Percentiles rank a stretch among this genome's conserved stretches.
These are phyloP conservation scores for Nematodospora valgi DNA, from an alignment of 805 yeast genomes.

Conservation along the genomic window DNA sequence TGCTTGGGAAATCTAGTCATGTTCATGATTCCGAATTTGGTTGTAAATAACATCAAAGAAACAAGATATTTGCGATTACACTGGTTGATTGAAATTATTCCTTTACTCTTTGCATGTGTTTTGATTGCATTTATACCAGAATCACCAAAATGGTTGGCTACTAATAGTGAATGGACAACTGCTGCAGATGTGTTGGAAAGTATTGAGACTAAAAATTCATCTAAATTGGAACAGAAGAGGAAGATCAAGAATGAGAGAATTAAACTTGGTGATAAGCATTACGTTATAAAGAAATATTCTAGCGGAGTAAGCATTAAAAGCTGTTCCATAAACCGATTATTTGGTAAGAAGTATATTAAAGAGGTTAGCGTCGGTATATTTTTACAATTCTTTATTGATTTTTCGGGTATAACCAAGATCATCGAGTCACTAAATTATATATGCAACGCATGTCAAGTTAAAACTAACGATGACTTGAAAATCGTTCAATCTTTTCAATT, in stretches of 20 bases:
- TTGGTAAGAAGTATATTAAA: conserved; percentile 27
- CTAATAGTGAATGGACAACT: conserved; percentile 30
- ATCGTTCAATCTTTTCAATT: conserved; percentile 19
- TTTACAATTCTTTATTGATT: conserved; percentile 41
- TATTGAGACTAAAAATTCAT: conserved; percentile 6
- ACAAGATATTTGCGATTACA: conserved; percentile 1
- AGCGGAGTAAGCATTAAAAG: conserved; percentile 15
- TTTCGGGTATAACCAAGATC: conserved; percentile 42
- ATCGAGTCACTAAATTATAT: conserved; percentile 44
- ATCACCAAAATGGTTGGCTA: conserved; percentile 28
- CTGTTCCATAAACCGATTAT: conserved; percentile 28
- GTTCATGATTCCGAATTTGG: conserved; percentile 3
- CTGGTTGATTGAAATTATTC: conserved; percentile 20
- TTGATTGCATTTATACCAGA: conserved; percentile 24
- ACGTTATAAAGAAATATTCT: conserved; percentile 23
- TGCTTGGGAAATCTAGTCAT: conserved; percentile 4
- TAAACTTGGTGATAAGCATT: conserved; percentile 15
- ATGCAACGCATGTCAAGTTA: conserved; percentile 48
- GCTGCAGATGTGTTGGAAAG: conserved; percentile 23
- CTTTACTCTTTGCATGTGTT: conserved; percentile 17
- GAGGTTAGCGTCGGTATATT: conserved; percentile 35
- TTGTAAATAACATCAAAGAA: not conserved
- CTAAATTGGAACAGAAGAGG: conserved; percentile 15
- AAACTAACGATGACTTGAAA: conserved; percentile 14
- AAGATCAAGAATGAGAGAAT: conserved; percentile 8